Evolutionary conservation across 306 rosid genomes (phyloP).

Genomic region (Castanopsis chinensis): DNA sequence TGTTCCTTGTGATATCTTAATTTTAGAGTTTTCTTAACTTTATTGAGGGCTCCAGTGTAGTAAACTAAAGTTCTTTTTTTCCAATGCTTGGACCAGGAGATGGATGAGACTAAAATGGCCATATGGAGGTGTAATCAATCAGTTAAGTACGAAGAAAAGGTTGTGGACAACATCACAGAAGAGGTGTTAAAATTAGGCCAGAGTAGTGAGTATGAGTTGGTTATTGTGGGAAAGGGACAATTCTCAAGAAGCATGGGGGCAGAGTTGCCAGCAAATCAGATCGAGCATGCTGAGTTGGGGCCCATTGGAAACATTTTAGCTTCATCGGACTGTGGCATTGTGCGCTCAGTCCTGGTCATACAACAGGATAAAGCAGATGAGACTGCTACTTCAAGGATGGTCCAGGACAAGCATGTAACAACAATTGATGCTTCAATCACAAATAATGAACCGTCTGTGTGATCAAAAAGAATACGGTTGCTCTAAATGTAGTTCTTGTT

Average conservation of each 20-base stretch:
- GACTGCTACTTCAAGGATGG: background rate
- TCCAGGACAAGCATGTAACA: background rate
- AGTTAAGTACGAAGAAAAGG: slow-evolving; percentile 29
- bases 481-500: background rate
- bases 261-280: background rate
- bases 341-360: slow-evolving; percentile 27
- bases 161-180: slow-evolving; percentile 17
- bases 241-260: slow-evolving; percentile 7
- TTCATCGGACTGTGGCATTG: slow-evolving; percentile 17
- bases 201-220: slow-evolving; percentile 20
- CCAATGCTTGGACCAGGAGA: slow-evolving; percentile 18
- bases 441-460: background rate
- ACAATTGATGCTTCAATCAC: background rate
- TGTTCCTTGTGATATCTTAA: background rate
- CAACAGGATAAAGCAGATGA: slow-evolving; percentile 10
- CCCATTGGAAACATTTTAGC: slow-evolving; percentile 30
- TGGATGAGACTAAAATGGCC: slow-evolving; percentile 28
- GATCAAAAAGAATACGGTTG: background rate
- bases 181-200: slow-evolving; percentile 26
- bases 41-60: no score
- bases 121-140: slow-evolving; percentile 17
- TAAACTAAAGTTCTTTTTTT: background rate
- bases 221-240: slow-evolving; percentile 35
- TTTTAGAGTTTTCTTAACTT: background rate
- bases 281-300: slow-evolving; percentile 32